Conservation (phyloP, 2,329 filamentous ascomycete species). For the Botrytis porri region DNA sequence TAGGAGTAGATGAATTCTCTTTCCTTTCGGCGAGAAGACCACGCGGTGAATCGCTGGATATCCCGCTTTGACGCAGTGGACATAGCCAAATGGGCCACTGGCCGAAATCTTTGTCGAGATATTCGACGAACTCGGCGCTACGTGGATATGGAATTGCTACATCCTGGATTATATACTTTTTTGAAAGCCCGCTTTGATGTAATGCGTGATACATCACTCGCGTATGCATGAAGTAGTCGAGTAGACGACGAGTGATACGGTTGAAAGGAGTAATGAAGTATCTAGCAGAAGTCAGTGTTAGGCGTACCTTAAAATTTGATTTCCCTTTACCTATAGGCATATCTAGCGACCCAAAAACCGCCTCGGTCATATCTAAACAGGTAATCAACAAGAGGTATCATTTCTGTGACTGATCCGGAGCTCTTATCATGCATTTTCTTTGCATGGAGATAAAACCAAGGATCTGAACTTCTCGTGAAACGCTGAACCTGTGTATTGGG, state of each 20-base stretch:
- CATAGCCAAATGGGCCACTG: slow-evolving; percentile 52
- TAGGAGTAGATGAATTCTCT: slow-evolving; percentile 38
- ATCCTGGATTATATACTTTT: slow-evolving; percentile 61
- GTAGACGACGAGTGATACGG: slow-evolving; percentile 52
- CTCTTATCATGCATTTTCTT: slow-evolving; percentile 31
- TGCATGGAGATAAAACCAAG: slow-evolving; percentile 65
- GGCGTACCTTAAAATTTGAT: background rate
- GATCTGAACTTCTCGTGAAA: slow-evolving; percentile 41
- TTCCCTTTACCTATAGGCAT: slow-evolving; percentile 45
- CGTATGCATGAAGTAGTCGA: slow-evolving; percentile 60
- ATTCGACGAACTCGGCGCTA: slow-evolving; percentile 50
- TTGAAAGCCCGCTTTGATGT: slow-evolving; percentile 53
- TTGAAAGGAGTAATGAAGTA: slow-evolving; percentile 61
- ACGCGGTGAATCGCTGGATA: slow-evolving; percentile 26
- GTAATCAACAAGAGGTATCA: slow-evolving; percentile 50
- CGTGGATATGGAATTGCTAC: slow-evolving; percentile 53
- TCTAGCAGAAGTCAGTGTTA: background rate
- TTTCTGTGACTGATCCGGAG: slow-evolving; percentile 38
- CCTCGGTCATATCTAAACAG: slow-evolving; percentile 62
- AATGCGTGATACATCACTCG: slow-evolving; percentile 60
- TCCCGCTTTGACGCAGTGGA: slow-evolving; percentile 42
- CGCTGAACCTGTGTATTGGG: background rate
- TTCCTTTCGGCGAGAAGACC: slow-evolving; percentile 22
- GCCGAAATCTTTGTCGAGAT: slow-evolving; percentile 42
- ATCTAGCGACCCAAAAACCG: slow-evolving; percentile 65